Percentiles rank a stretch among this genome's conserved stretches.
These are phyloP conservation scores for Botrytis aclada DNA, from an alignment of 2,329 filamentous ascomycete genomes.

Conservation along the genomic window DNA sequence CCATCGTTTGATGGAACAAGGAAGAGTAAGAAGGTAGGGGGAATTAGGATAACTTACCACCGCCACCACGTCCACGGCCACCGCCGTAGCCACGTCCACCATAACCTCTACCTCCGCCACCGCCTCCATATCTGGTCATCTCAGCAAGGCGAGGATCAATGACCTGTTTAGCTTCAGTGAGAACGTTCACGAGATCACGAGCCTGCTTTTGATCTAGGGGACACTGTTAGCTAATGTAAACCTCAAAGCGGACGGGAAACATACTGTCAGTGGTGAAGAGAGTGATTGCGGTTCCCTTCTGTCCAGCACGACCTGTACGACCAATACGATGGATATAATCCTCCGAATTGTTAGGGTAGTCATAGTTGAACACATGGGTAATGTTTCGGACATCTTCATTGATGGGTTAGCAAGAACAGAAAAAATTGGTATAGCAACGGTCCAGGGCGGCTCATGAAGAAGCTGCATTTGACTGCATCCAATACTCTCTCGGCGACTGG, in stretches of 20 bases:
- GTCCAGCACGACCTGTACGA: conserved; percentile 92
- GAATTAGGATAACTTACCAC: conserved; percentile 40
- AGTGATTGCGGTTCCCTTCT: conserved; percentile 93
- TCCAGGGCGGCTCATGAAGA: conserved; percentile 49
- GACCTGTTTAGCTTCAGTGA: conserved; percentile 95
- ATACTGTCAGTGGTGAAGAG: conserved; percentile 99
- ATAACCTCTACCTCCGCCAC: conserved; percentile 43
- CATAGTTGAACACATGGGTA: conserved; percentile 99
- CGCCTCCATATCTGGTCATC: conserved; percentile 84
- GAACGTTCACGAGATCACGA: conserved; percentile 89
- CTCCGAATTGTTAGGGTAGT: conserved; percentile 98
- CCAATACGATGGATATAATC: conserved; percentile 98
- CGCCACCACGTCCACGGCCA: conserved; percentile 53
- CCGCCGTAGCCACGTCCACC: conserved; percentile 45
- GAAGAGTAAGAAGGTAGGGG: conserved; percentile 25
- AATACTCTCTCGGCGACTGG: conserved; percentile 42
- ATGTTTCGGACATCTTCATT: conserved; percentile 99
- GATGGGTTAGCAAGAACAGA: conserved; percentile 76
- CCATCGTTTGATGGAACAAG: conserved; percentile 38
- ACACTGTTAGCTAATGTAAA: conserved; percentile 29
- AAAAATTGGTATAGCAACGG: conserved; percentile 56
- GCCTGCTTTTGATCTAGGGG: conserved; percentile 83
- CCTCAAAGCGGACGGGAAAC: conserved; percentile 43
- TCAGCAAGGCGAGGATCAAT: conserved; percentile 93
- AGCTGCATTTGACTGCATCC: conserved; percentile 39